These are phyloP conservation scores for Herpomyces periplanetae DNA, from an alignment of 2,329 filamentous ascomycete genomes.

Conservation along the genomic window DNA sequence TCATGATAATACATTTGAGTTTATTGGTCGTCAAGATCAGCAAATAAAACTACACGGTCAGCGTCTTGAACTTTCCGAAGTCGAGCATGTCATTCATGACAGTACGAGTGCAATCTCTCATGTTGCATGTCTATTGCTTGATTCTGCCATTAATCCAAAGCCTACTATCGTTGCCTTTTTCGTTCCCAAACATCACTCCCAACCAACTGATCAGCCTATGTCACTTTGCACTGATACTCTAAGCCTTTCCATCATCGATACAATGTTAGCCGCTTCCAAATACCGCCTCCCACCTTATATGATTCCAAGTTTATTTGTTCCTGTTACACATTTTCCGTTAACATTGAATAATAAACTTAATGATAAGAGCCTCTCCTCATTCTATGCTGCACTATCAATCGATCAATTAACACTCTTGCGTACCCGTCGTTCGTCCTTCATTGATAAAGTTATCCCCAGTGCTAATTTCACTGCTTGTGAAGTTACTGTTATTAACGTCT, in stretches of 20 bases:
- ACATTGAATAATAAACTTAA: constrained; percentile 74
- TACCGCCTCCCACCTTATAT: constrained; percentile 40
- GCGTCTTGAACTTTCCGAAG: constrained; percentile 56
- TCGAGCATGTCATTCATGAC: constrained; percentile 38
- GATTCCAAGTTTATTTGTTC: constrained; percentile 51
- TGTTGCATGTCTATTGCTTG: constrained; percentile 33
- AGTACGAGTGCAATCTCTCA: constrained; percentile 19
- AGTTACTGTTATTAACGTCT: no score
- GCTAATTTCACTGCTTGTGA: no score
- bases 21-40: constrained; percentile 52
- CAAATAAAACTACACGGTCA: constrained; percentile 75
- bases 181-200: constrained; percentile 5
- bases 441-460: no score
- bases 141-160: constrained; percentile 27
- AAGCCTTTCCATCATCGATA: constrained; percentile 9
- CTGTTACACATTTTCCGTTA: constrained; percentile 28
- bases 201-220: constrained; percentile 4
- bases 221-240: no score
- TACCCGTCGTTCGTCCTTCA: no score
- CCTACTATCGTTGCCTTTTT: constrained; percentile 51
- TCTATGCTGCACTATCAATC: constrained; percentile 21
- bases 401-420: no score
- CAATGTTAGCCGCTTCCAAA: constrained; percentile 21
- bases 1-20: constrained; percentile 44
- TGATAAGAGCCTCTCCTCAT: constrained; percentile 19